Evolutionary conservation across 2,329 filamentous ascomycete genomes (phyloP), one percentile per base, ranked within the genome.

Genomic region (Lasiodiplodia theobromae): DNA sequence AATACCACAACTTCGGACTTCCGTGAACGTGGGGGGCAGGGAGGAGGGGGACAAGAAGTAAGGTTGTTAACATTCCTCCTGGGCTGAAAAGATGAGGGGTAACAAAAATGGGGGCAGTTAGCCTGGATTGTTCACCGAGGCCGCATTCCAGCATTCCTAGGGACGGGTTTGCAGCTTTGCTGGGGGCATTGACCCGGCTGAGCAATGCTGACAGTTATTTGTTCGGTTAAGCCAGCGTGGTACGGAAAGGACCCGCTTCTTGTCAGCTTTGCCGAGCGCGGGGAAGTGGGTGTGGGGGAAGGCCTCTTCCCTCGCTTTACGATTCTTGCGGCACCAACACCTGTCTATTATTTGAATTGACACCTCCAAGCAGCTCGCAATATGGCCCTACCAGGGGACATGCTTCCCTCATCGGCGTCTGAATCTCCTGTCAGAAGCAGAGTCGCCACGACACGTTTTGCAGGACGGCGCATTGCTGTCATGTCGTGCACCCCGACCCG

Each of bases 201-300:
- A 34, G 28, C 58, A 21, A 21, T n/a, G 47, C 37, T 14, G 31
- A 25, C 47, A 31, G 37, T 40, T 44, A 25, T 64, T 64, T 52
- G 47, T 47, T 64, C 44, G 60, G n/a, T 47, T 64, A 64, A 53
- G 60, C 47, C 47, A 34, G 21, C 47, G 47, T 64, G 31, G 28
- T 64, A 52, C 60, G 11, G 8, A 52, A 52, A 31, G 44, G 60
- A 64, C 60, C 60, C 60, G 60, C 60, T 53, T 64, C 47, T 51
- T 21, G 47, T 38, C 60, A 64, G 28, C 47, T 52, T 64, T 64
- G 60, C 60, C 60, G 47, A 64, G 47, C 47, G 60, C 47, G 60
- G 60, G 60, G 60, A 64, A 52, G 44, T 51, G 11, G 18, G 11
- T 52, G 47, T 64, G 60, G 60, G 60, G 40, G n/a, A 47, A 25